Evolutionary conservation across 1,284 basidiomycete genomes (phyloP).

Genomic region (Dichomitus squalens): DNA sequence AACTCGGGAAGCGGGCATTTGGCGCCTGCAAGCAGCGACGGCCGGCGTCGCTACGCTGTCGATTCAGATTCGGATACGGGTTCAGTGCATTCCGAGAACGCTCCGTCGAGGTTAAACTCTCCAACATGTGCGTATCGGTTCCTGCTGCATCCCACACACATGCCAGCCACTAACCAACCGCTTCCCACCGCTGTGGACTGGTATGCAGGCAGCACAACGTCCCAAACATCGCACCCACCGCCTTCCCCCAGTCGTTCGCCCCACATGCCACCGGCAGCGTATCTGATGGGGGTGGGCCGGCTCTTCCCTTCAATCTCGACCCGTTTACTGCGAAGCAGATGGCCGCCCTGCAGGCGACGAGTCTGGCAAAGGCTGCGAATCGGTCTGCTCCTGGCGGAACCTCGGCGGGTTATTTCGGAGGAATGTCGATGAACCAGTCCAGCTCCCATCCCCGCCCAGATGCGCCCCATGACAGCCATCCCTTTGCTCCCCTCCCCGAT

Average conservation of each 20-base stretch:
- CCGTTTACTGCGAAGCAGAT: constrained; percentile 68
- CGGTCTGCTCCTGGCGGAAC: constrained; percentile 60
- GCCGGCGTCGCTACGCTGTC: too few relatives aligned
- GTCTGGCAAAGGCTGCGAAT: constrained; percentile 62
- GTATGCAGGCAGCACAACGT: constrained; percentile 23
- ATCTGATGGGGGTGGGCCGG: constrained; percentile 2
- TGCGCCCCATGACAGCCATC: constrained; percentile 32
- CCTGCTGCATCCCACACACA: neutral
- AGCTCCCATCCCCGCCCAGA: constrained; percentile 29
- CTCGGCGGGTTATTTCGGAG: constrained; percentile 67
- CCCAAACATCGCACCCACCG: constrained; percentile 8
- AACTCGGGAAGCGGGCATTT: too few relatives aligned
- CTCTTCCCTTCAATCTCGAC: constrained; percentile 32
- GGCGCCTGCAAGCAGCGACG: too few relatives aligned
- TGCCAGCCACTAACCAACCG: neutral
- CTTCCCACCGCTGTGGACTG: neutral
- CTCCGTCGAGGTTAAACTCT: neutral
- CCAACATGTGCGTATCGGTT: constrained; percentile 16
- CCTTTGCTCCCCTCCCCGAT: constrained; percentile 29
- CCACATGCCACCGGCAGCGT: constrained; percentile 11
- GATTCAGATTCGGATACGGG: neutral
- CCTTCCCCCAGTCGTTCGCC: neutral
- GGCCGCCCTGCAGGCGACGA: constrained; percentile 68
- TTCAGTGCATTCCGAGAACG: neutral
- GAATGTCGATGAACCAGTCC: constrained; percentile 49